These are phyloP conservation scores for Centaurea solstitialis DNA, from an alignment of 129 eudicot genomes.

Conservation along the genomic window DNA sequence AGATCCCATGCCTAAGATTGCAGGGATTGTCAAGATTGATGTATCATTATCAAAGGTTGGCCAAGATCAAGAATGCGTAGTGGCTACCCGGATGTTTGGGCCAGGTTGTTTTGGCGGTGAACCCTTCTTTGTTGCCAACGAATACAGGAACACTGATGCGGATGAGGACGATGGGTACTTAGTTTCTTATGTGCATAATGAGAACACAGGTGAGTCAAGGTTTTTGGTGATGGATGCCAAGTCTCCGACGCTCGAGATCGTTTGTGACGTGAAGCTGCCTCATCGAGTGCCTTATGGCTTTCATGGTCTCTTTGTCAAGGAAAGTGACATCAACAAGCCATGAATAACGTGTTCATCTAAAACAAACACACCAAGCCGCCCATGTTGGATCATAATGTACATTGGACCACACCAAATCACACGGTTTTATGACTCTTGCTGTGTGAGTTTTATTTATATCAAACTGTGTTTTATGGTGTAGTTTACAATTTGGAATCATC, in stretches of 20 bases:
- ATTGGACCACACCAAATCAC: no score
- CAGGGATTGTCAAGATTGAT: slow-evolving; percentile 61
- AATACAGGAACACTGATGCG: slow-evolving; percentile 40
- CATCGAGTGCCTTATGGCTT: slow-evolving; percentile 77
- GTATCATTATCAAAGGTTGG: slow-evolving; percentile 42
- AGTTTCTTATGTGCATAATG: slow-evolving; percentile 63
- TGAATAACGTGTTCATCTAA: not conserved
- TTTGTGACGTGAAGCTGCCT: slow-evolving; percentile 65
- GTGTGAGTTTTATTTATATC: no score
- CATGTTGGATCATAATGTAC: no score
- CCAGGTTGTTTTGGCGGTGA: slow-evolving; percentile 76
- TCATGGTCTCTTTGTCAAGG: slow-evolving; percentile 65
- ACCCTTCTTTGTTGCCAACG: slow-evolving; percentile 68
- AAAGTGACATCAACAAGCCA: slow-evolving; percentile 47
- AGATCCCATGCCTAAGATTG: slow-evolving; percentile 51
- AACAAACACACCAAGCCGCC: no score
- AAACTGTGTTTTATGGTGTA: no score
- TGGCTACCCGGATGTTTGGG: slow-evolving; percentile 61
- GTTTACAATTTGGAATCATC: no score
- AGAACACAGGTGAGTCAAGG: slow-evolving; percentile 56
- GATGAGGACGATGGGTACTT: slow-evolving; percentile 85
- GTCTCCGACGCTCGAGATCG: slow-evolving; percentile 55
- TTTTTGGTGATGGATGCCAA: slow-evolving; percentile 79
- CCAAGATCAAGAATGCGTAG: slow-evolving; percentile 54
- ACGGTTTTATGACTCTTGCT: no score